Base-by-base conservation (phyloP, 345 rosid genomes). In the Populus euphratica region DNA sequence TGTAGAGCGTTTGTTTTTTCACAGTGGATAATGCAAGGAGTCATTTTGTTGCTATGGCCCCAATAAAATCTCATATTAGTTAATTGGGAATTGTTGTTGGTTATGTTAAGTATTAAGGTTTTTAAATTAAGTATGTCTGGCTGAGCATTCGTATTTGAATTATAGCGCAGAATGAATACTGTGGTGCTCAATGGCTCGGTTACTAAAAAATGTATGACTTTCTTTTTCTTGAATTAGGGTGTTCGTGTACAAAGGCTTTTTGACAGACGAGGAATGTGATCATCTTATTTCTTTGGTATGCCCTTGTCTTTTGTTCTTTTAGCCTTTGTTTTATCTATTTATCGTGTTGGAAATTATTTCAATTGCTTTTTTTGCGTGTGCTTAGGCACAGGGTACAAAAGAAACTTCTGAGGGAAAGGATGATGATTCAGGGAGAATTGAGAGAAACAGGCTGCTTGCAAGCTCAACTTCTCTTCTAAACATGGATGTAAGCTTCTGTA, bases 221-320 rank as follows among this genome's bases (percentile, higher is more conserved):
- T 83, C 76, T 75, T 27, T 79, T 54, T 44, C 76, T 87, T 81
- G 82, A 70, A 38, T 72, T 82, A 93, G 99, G 91, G 89, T 89
- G 74, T 93, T 93, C 77, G 66, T 92, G 36, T 93, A 93, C 76
- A 81, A 79, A 16, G 93, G 89, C 21, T 89, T 95, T 86, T 78
- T 93, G 77, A 85, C 89, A 0, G 86, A 88, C 33, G 91, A 90
- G 82, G 99, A 95, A 84, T 91, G 98, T 50, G 92, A 91, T 79
- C 91, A 86, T 86, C 89, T 93, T 73, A 81, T 85, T 75, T 87
- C 89, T 33, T 81, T 90, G 92, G 97, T 95, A 89, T 38, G 4
- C 18, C 12, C 70, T 8, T 41, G 79, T 44, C 62, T 61, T 71
- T 5, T 75, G 69, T 43, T 76, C 23, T 44, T 25, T 9, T 41